Conservation (phyloP, 345 rosid species). For the Eucalyptus cladocalyx region DNA sequence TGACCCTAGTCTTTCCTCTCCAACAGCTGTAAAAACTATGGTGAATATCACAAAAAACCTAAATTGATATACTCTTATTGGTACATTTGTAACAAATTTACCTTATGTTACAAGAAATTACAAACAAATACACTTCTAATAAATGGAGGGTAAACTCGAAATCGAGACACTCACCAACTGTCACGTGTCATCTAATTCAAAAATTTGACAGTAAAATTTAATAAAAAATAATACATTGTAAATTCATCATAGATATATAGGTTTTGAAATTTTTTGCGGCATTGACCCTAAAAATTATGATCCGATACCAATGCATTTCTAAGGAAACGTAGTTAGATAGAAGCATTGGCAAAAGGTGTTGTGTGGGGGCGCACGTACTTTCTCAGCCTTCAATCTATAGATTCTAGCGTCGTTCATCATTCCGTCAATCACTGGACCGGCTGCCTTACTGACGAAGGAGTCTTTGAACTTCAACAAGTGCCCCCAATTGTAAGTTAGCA, state of each 20-base stretch:
- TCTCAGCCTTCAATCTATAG: not conserved
- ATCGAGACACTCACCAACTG: accelerated
- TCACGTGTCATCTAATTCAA: accelerated
- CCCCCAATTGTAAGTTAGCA: not conserved
- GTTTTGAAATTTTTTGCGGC: too few relatives aligned
- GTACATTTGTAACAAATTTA: too few relatives aligned
- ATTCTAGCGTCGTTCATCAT: too few relatives aligned
- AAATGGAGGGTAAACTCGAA: too few relatives aligned
- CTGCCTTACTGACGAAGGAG: not conserved
- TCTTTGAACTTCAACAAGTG: not conserved
- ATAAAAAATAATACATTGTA: too few relatives aligned
- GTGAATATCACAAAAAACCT: not conserved
- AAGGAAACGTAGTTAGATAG: not conserved
- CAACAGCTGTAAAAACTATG: too few relatives aligned
- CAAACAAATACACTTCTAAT: too few relatives aligned
- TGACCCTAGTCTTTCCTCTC: not conserved
- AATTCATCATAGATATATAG: too few relatives aligned
- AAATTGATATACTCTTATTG: too few relatives aligned
- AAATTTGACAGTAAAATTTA: too few relatives aligned
- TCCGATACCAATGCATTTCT: not conserved
- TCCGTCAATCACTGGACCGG: not conserved
- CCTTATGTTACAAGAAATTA: accelerated
- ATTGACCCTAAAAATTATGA: not conserved
- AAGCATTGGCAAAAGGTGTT: not conserved
- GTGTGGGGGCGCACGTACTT: not conserved